Base-by-base conservation (phyloP, 345 rosid species). In the Draba incana region DNA sequence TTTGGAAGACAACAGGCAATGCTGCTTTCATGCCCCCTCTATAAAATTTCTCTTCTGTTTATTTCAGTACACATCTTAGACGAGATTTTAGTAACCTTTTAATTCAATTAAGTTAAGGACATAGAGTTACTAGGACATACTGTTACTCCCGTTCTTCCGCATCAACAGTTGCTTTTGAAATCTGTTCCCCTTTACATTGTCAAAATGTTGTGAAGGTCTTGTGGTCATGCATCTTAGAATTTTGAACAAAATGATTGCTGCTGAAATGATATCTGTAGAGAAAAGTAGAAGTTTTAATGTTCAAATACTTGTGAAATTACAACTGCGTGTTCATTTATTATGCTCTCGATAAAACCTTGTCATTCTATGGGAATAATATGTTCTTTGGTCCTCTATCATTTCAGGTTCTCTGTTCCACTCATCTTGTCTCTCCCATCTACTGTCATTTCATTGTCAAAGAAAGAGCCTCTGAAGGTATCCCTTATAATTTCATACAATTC, bases 391-490 rank as follows among this genome's bases (percentile, higher is more conserved):
- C 48, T 43, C 12, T 79, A 35, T 33, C 66, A 50, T 44, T 81
- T 77, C 85, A 93, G 97, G 79, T 73, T 89, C 73, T 75, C 88
- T 63, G 84, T 91, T 75, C 98, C 99, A 5, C 77, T 94, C 71
- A 89, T 94, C 71, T 57, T 94, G 58, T 84, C 98, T 50, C 85
- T 88, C 75, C 93, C 99, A 67, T 85, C 87, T 27, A 82, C 95
- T 2, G 92, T 89, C 64, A 77, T 91, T 80, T 94, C 99, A 9
- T 69, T 94, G 85, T 76, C 92, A 10, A 89, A 85, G 75, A 81
- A 86, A 65, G 93, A 89, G 49, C 71, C 61, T 4, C 78, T 94
- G 59, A 83, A 87, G 95, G 99, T 94, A 76, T 6, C 65, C 39
- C 31, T 33, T 63, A 16, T 33, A 45, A 13, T 14, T 57, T 57